These are phyloP conservation scores for Penicillium coprophilum DNA, from an alignment of 495 filamentous ascomycete genomes.

Conservation along the genomic window DNA sequence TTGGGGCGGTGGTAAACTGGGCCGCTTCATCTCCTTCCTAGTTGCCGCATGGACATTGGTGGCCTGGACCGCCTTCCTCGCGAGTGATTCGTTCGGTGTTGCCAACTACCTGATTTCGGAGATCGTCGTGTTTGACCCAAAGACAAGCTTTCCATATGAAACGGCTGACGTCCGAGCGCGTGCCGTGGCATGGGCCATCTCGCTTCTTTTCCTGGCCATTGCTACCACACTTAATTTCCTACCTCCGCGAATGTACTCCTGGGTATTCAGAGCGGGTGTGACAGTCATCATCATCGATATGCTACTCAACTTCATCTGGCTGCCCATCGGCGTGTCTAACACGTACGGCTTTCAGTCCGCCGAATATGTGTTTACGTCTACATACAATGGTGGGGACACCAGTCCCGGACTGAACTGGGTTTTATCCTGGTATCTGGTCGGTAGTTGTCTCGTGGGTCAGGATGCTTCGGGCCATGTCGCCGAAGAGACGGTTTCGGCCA, in stretches of 20 bases:
- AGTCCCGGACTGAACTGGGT: slow-evolving; percentile 37
- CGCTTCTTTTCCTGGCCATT: slow-evolving; percentile 31
- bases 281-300: slow-evolving; percentile 36
- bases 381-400: slow-evolving; percentile 34
- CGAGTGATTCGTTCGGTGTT: slow-evolving; percentile 38
- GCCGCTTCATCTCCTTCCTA: slow-evolving; percentile 35
- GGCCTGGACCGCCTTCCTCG: slow-evolving; percentile 38
- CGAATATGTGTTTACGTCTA: slow-evolving; percentile 36
- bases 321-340: slow-evolving; percentile 34
- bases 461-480: slow-evolving; percentile 41
- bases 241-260: slow-evolving; percentile 33
- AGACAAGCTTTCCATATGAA: slow-evolving; percentile 32
- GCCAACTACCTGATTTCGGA: slow-evolving; percentile 39
- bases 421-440: slow-evolving; percentile 35
- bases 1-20: slow-evolving; percentile 31
- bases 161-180: slow-evolving; percentile 33
- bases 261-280: slow-evolving; percentile 39
- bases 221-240: slow-evolving; percentile 37
- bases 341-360: slow-evolving; percentile 39
- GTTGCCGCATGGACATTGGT: slow-evolving; percentile 40
- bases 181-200: slow-evolving; percentile 36
- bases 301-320: slow-evolving; percentile 40
- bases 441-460: slow-evolving; percentile 35
- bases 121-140: slow-evolving; percentile 32
- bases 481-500: slow-evolving; percentile 38